Percentiles rank a stretch among this genome's conserved stretches.
phyloP scores from a whole-genome alignment of 2,329 filamentous ascomycete species.

The Penicillium sp. region DNA sequence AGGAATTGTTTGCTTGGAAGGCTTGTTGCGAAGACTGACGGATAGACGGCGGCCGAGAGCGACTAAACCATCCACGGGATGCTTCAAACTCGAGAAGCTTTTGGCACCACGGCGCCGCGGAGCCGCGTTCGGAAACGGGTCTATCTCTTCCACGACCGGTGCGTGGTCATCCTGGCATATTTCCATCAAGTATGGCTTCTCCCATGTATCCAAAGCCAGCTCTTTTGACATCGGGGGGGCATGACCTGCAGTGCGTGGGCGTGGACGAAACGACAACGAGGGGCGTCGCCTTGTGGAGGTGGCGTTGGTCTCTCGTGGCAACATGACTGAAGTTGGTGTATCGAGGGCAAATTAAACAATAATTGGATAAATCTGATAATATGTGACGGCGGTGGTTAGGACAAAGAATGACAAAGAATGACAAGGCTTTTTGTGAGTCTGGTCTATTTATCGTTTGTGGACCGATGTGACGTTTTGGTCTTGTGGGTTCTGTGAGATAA shows the following conservation, averaged over 20 bases:
- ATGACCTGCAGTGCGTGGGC: constrained; percentile 38
- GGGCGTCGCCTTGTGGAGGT: constrained; percentile 36
- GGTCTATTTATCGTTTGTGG: constrained; percentile 10
- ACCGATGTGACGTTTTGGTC: constrained; percentile 5
- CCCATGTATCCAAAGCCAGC: constrained; percentile 25
- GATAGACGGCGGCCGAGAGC: constrained; percentile 43
- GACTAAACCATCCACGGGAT: constrained; percentile 42
- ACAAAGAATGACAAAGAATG: constrained; percentile 3
- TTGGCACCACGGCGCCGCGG: constrained; percentile 38
- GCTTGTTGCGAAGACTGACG: constrained; percentile 40
- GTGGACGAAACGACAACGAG: constrained; percentile 38
- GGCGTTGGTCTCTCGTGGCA: constrained; percentile 31
- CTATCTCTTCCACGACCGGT: constrained; percentile 33
- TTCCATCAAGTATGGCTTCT: constrained; percentile 24
- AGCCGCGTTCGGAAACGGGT: constrained; percentile 30
- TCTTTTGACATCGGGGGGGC: constrained; percentile 22
- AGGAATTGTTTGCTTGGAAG: constrained; percentile 29
- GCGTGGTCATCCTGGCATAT: constrained; percentile 23
- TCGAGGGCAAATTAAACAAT: constrained; percentile 10
- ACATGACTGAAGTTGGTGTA: constrained; percentile 24
- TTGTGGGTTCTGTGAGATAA: constrained; percentile 11
- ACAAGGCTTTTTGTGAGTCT: constrained; percentile 11
- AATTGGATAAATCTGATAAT: constrained; percentile 4
- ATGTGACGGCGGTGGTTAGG: neutral
- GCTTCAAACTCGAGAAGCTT: constrained; percentile 44